phyloP scores from a whole-genome alignment of 2,329 filamentous ascomycete genomes.

The Lecanosticta acicola region DNA sequence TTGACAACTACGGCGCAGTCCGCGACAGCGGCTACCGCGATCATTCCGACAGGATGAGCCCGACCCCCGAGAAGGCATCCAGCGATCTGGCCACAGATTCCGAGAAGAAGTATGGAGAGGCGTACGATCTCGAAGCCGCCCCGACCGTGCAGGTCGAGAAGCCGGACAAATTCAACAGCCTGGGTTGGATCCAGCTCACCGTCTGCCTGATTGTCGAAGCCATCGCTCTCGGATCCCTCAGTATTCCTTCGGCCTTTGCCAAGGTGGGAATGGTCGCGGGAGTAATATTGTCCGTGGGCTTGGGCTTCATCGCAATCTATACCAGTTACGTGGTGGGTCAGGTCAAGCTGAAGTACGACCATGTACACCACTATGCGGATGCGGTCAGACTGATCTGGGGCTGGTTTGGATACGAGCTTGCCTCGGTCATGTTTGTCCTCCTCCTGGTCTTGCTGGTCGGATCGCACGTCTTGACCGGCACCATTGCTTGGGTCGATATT shows the following conservation, averaged over 20 bases:
- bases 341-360: slow-evolving; percentile 50
- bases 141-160: slow-evolving; percentile 28
- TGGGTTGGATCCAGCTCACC: slow-evolving; percentile 46
- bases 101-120: slow-evolving; percentile 7
- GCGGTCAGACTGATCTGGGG: slow-evolving; percentile 41
- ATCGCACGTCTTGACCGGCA: slow-evolving; percentile 42
- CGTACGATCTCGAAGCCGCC: slow-evolving; percentile 13
- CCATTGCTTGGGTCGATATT: slow-evolving; percentile 42
- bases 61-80: slow-evolving; percentile 5
- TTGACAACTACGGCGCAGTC: slow-evolving; percentile 12
- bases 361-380: slow-evolving; percentile 42
- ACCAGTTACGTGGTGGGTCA: slow-evolving; percentile 58
- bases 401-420: slow-evolving; percentile 38
- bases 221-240: slow-evolving; percentile 54
- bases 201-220: slow-evolving; percentile 53
- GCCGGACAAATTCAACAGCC: slow-evolving; percentile 34
- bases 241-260: slow-evolving; percentile 52
- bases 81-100: slow-evolving; percentile 1
- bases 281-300: slow-evolving; percentile 49
- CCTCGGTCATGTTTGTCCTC: slow-evolving; percentile 40
- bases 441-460: slow-evolving; percentile 41
- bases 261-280: slow-evolving; percentile 52
- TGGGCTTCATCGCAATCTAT: slow-evolving; percentile 56
- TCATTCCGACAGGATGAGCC: slow-evolving; percentile 9
- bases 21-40: slow-evolving; percentile 15